These are phyloP conservation scores for Apiotrichum mycotoxinovorans DNA, from an alignment of 1,284 basidiomycete genomes.

Conservation along the genomic window DNA sequence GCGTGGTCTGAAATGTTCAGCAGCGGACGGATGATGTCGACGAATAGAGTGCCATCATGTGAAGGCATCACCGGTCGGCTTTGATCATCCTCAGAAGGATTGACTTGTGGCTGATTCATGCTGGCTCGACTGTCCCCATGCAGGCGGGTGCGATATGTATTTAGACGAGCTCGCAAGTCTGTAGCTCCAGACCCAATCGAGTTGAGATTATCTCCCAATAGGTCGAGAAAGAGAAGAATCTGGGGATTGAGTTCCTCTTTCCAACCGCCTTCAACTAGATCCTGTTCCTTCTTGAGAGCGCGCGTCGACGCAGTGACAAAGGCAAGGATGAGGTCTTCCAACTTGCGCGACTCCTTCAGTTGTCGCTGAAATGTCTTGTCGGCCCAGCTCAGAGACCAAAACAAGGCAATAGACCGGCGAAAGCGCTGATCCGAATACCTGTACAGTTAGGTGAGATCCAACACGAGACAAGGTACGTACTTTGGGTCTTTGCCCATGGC, in stretches of 20 bases:
- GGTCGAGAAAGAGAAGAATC: slow-evolving; percentile 77
- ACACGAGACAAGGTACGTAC: slow-evolving; percentile 49
- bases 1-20: slow-evolving; percentile 9
- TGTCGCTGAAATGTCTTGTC: slow-evolving; percentile 77
- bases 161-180: slow-evolving; percentile 58
- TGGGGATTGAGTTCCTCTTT: slow-evolving; percentile 88
- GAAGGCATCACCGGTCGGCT: neutral
- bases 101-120: neutral
- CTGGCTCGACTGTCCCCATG: slow-evolving; percentile 5
- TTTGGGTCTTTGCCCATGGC: slow-evolving; percentile 83
- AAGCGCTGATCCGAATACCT: slow-evolving; percentile 85
- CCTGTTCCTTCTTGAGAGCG: slow-evolving; percentile 68
- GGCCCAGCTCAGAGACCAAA: slow-evolving; percentile 76
- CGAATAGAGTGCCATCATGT: neutral
- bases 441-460: neutral
- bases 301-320: slow-evolving; percentile 87
- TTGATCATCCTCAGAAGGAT: neutral
- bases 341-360: slow-evolving; percentile 92
- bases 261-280: slow-evolving; percentile 78
- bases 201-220: slow-evolving; percentile 74
- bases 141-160: slow-evolving; percentile 12
- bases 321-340: slow-evolving; percentile 93
- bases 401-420: slow-evolving; percentile 80
- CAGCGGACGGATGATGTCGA: slow-evolving; percentile 47
- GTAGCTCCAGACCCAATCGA: slow-evolving; percentile 70